These are phyloP conservation scores for Gossypium trilobum DNA, from an alignment of 441 rosid species.

Conservation along the genomic window DNA sequence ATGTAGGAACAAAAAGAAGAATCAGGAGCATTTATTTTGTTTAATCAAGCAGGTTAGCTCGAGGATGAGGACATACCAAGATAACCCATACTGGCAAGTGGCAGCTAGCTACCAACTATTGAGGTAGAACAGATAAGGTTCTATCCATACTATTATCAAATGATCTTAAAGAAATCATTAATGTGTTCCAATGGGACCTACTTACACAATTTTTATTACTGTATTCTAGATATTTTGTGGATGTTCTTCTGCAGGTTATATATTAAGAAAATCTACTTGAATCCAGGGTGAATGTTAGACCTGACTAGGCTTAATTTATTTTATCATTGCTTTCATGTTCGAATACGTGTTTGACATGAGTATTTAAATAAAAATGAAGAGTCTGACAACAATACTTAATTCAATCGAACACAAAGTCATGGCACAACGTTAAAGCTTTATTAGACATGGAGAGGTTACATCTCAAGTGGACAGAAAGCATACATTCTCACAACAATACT, in stretches of 20 bases:
- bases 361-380: neutral
- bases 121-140: constrained; percentile 7
- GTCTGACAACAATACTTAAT: neutral
- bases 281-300: neutral
- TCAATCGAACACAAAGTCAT: neutral
- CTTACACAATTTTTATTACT: neutral
- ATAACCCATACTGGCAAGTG: neutral
- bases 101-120: neutral
- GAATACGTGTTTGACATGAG: neutral
- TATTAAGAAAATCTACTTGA: neutral
- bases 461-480: constrained; percentile 8
- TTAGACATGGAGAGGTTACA: constrained; percentile 15
- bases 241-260: neutral
- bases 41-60: neutral
- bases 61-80: neutral
- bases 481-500: constrained; percentile 7
- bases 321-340: neutral
- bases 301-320: neutral
- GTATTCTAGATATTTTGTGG: neutral
- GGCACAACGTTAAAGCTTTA: constrained; percentile 9
- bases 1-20: neutral
- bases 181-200: neutral
- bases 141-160: too few relatives aligned
- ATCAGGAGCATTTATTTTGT: neutral
- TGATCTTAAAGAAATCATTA: neutral